Conservation (phyloP, 345 rosid species). For the Lumnitzera racemosa region DNA sequence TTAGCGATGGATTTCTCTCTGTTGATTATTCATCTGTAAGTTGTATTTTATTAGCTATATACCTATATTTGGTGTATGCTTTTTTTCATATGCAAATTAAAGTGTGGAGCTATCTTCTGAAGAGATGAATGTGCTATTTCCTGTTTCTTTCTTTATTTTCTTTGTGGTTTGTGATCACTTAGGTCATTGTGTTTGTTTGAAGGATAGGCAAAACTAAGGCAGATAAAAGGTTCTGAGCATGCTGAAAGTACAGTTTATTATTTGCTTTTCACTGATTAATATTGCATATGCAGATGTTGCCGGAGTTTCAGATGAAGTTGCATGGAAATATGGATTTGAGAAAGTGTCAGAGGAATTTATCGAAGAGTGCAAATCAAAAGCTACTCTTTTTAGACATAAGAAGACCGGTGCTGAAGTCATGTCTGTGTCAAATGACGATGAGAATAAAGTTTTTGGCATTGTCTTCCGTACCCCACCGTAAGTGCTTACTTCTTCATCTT, state of each 20-base stretch:
- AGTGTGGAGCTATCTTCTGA: background rate
- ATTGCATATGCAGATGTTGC: slow-evolving; percentile 27
- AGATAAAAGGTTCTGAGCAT: too few relatives aligned
- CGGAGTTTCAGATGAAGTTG: slow-evolving; percentile 50
- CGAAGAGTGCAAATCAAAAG: slow-evolving; percentile 85
- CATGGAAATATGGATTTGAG: slow-evolving; percentile 75
- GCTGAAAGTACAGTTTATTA: too few relatives aligned
- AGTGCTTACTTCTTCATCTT: slow-evolving; percentile 14
- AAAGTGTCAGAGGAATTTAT: slow-evolving; percentile 82
- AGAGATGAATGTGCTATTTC: background rate
- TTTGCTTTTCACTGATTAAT: background rate
- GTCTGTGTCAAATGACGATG: slow-evolving; percentile 86
- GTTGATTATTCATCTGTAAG: too few relatives aligned
- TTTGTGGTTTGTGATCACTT: background rate
- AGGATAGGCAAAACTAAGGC: background rate
- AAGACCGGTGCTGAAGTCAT: slow-evolving; percentile 87
- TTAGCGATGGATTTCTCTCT: too few relatives aligned
- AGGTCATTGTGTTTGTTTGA: background rate
- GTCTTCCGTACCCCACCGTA: slow-evolving; percentile 91
- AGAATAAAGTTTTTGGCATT: slow-evolving; percentile 85
- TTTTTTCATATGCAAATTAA: too few relatives aligned
- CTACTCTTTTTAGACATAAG: slow-evolving; percentile 75
- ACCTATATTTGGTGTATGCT: too few relatives aligned
- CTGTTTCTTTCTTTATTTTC: background rate
- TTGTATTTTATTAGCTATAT: too few relatives aligned